Base-by-base conservation (phyloP, 2,329 filamentous ascomycete genomes). In the Lachnellula suecica region DNA sequence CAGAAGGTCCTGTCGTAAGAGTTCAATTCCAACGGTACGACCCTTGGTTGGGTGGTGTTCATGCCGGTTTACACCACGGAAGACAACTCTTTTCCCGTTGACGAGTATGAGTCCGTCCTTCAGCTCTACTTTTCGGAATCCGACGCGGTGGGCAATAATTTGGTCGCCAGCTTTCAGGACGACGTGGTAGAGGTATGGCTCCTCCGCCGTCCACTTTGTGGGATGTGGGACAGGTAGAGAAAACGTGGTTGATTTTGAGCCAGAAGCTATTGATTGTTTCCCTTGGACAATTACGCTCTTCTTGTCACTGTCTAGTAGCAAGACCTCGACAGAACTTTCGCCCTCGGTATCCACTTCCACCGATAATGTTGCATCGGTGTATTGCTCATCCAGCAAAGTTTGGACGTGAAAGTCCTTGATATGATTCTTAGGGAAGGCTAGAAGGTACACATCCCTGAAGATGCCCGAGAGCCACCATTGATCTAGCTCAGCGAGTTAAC, bases 381-480 rank as follows among this genome's bases (percentile, higher is more conserved):
- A 83, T 0, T 74, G 63, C 2, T 66, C 60, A 59, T 85, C 79
- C 0, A 87, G 69, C 3, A 77, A 63, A 0, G 78, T 79, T 43
- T 75, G 73, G n/a, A 85, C 62, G 58, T 79, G 80, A 57, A 81
- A 76, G 59, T 87, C 79, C 46, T 85, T 76, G 44, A 87, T 79
- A 37, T 76, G 71, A 5, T 72, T 63, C 20, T 69, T 67, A 0
- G 82, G 79, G 52, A 87, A 82, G 0, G 77, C 76, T 9, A 87
- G 66, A 4, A 89, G 70, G 46, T 80, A 75, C 0, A 88, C 84
- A 62, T 88, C 84, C 19, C 85, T 76, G 62, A 87, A 89, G 35
- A 88, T 88, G 4, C 79, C 74, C 75, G 79, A 83, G 4, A 87
- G 68, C 79, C 83, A 84, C 84, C 84, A 88, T 62, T 87, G 83